phyloP scores from a whole-genome alignment of 306 rosid genomes.

The Mimosa pudica region DNA sequence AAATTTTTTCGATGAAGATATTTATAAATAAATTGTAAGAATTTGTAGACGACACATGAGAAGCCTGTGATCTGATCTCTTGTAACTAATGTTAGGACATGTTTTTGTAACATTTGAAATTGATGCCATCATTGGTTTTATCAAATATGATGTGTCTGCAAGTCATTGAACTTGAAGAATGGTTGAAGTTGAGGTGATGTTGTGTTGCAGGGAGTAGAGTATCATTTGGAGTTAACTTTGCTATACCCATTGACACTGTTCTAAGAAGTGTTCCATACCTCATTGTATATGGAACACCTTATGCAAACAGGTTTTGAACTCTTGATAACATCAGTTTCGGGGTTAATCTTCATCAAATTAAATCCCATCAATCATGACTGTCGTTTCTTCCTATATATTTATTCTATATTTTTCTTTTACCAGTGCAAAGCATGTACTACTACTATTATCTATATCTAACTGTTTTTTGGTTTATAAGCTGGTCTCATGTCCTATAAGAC shows the following conservation, averaged over 20 bases:
- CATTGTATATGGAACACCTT: conserved; percentile 89
- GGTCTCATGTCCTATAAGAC: background rate
- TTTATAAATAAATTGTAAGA: no score
- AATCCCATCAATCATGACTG: conserved; percentile 6
- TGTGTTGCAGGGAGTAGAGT: conserved; percentile 73
- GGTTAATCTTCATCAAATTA: conserved; percentile 11
- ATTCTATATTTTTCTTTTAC: background rate
- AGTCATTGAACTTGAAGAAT: background rate
- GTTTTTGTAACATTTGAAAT: no score
- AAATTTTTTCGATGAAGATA: no score
- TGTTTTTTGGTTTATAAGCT: background rate
- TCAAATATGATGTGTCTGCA: no score
- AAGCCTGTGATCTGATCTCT: no score
- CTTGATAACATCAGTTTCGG: conserved; percentile 37
- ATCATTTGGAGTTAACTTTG: conserved; percentile 95
- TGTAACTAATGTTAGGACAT: no score
- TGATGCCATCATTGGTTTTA: background rate
- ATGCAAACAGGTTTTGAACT: conserved; percentile 57
- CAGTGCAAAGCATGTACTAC: background rate
- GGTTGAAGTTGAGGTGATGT: background rate
- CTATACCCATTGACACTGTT: conserved; percentile 82
- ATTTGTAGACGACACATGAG: no score
- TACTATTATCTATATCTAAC: conserved; percentile 5
- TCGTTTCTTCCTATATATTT: background rate
- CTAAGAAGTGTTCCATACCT: conserved; percentile 80